Conservation (phyloP, 495 filamentous ascomycete species). For the Rusavskia elegans region DNA sequence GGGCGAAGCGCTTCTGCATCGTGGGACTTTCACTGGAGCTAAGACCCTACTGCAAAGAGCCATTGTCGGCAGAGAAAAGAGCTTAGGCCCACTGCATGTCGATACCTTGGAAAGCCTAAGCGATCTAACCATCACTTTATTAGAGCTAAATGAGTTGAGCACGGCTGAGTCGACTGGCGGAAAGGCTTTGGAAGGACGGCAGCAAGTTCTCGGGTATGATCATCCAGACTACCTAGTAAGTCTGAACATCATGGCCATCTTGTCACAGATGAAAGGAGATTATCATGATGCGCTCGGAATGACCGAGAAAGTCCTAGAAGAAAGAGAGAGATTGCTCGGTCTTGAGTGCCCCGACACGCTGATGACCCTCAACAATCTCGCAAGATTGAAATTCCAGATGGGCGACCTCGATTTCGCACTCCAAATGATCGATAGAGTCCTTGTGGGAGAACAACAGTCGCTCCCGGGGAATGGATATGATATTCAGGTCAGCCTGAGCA, state of each 20-base stretch:
- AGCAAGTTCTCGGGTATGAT: conserved; percentile 5
- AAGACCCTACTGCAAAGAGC: conserved; percentile 2
- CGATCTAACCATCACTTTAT: background rate
- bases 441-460: background rate
- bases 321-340: conserved; percentile 18
- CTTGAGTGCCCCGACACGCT: conserved; percentile 25
- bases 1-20: background rate
- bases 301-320: conserved; percentile 13
- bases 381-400: background rate
- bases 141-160: background rate
- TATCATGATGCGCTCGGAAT: conserved; percentile 16
- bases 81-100: conserved; percentile 21
- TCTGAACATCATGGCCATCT: conserved; percentile 6
- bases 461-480: background rate
- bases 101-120: conserved; percentile 20
- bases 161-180: conserved; percentile 7
- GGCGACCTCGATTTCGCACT: background rate
- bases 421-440: background rate
- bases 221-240: conserved; percentile 11
- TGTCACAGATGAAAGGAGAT: background rate
- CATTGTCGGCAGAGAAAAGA: conserved; percentile 12
- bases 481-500: conserved; percentile 13
- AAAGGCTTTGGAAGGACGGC: conserved; percentile 7
- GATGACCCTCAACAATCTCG: conserved; percentile 14
- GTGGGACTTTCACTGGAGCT: conserved; percentile 1